A percentile compares a stretch with the other conserved stretches of the same genome.
These are phyloP conservation scores for Sarocladiaceae sp. DNA, from an alignment of 2,329 filamentous ascomycete species.

Conservation along the genomic window DNA sequence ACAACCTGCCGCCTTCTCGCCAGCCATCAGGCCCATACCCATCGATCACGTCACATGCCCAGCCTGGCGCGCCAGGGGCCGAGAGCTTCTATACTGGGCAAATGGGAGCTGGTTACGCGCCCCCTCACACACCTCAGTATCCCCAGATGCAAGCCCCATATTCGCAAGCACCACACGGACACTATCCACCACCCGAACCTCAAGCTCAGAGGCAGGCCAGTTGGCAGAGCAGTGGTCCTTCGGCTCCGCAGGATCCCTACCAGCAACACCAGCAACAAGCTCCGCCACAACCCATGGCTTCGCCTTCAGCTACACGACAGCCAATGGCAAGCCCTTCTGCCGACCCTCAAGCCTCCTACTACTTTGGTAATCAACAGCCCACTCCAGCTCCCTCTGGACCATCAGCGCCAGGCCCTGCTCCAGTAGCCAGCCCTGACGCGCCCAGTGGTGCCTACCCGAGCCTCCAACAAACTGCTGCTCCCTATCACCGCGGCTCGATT, in stretches of 20 bases:
- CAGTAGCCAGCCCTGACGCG: constrained; percentile 30
- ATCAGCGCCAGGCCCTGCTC: constrained; percentile 31
- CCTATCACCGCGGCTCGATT: constrained; percentile 39
- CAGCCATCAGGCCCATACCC: constrained; percentile 65
- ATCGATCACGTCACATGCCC: constrained; percentile 54
- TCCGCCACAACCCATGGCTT: constrained; percentile 17
- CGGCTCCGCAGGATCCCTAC: constrained; percentile 22
- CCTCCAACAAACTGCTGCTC: constrained; percentile 39
- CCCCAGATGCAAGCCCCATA: constrained; percentile 25
- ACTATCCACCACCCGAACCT: constrained; percentile 31
- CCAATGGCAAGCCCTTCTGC: constrained; percentile 24
- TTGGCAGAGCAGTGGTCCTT: constrained; percentile 42
- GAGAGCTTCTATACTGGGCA: constrained; percentile 83
- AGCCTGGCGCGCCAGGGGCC: constrained; percentile 43
- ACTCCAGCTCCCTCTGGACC: constrained; percentile 28
- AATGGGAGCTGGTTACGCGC: constrained; percentile 41
- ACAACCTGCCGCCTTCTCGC: constrained; percentile 49
- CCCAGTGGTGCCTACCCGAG: constrained; percentile 51
- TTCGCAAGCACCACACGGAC: constrained; percentile 30
- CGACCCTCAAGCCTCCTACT: constrained; percentile 55
- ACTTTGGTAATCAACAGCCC: constrained; percentile 43
- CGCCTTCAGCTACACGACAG: constrained; percentile 20
- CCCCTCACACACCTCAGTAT: constrained; percentile 43
- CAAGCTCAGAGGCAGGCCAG: constrained; percentile 38
- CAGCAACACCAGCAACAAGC: constrained; percentile 22